Evolutionary conservation across 1,284 basidiomycete species (phyloP), one percentile per base, ranked within the genome.

Genomic region (Sanghuangporus sanghuang): DNA sequence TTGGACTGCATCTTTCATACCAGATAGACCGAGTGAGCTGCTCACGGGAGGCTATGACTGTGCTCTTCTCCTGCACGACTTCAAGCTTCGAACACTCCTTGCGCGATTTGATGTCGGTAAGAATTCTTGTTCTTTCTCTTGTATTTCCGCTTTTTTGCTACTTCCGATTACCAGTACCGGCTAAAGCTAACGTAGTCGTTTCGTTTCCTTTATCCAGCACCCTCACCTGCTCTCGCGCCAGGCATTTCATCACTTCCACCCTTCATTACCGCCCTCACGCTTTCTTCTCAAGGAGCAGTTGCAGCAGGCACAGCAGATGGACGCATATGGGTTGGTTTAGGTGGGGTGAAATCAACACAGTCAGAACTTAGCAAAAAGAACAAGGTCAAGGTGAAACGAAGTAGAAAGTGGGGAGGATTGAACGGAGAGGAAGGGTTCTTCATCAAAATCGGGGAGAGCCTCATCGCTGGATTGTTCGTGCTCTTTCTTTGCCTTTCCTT

Each of bases 231-330:
- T 2, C 74, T 77, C 18, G 73, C 75, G 3, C 78, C 77, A 1
- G 81, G 81, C 0, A 75, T 86, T 62, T 79, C 83, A 0, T 73
- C 91, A 23, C 85, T 89, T 0, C 90, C 90, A 0, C 89, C 90
- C 1, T 93, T 92, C 71, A 74, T 92, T 56, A 79, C 85, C 68
- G 85, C 82, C 14, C 74, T 83, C 39, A 77, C 85, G 0, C 71
- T 92, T 23, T 85, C 84, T 2, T 65, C 79, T 1, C 77, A 75
- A 3, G 89, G 86, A 0, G 70, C 85, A 21, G 70, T 91, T 16
- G 88, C 85, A n/a, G 87, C 82, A 7, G 84, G 86, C 3, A 89
- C 85, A 2, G 90, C 89, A 21, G 88, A 92, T 70, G 91, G 91
- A 3, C 82, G 83, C 52, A 69, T 92, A 7, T 85, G 85, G 78